phyloP scores from a whole-genome alignment of 331 rosid genomes.

The Cydonia oblonga region DNA sequence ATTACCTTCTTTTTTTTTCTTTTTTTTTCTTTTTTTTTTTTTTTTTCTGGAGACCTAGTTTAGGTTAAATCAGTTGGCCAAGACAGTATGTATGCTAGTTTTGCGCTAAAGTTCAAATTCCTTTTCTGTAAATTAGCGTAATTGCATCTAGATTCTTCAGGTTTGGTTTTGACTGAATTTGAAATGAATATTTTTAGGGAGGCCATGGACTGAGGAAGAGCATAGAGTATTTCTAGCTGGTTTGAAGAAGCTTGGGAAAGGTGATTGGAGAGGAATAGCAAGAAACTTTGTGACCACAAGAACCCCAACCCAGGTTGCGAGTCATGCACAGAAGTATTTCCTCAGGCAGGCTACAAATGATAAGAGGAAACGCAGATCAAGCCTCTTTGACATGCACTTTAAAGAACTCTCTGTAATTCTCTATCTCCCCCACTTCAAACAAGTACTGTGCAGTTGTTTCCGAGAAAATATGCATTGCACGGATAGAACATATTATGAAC shows the following conservation, averaged over 20 bases:
- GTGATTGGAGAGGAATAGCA: constrained; percentile 60
- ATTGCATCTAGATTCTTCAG: background rate
- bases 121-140: background rate
- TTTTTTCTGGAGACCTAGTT: too few species aligned
- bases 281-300: constrained; percentile 37
- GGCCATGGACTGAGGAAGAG: constrained; percentile 48
- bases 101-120: background rate
- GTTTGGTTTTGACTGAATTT: background rate
- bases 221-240: constrained; percentile 40
- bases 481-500: background rate
- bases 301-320: constrained; percentile 51
- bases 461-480: background rate
- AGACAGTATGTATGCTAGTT: background rate
- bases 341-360: constrained; percentile 27
- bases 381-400: constrained; percentile 44
- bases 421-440: background rate
- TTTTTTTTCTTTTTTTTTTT: too few species aligned
- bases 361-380: constrained; percentile 39
- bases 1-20: too few species aligned
- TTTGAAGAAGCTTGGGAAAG: constrained; percentile 38
- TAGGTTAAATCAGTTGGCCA: background rate
- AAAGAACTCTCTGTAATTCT: constrained; percentile 2
- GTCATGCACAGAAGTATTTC: constrained; percentile 62
- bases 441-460: background rate
- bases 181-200: constrained; percentile 14